Evolutionary conservation across 2,329 filamentous ascomycete genomes (phyloP), one percentile per base, ranked within the genome.

Genomic region (Sporothrix protearum): DNA sequence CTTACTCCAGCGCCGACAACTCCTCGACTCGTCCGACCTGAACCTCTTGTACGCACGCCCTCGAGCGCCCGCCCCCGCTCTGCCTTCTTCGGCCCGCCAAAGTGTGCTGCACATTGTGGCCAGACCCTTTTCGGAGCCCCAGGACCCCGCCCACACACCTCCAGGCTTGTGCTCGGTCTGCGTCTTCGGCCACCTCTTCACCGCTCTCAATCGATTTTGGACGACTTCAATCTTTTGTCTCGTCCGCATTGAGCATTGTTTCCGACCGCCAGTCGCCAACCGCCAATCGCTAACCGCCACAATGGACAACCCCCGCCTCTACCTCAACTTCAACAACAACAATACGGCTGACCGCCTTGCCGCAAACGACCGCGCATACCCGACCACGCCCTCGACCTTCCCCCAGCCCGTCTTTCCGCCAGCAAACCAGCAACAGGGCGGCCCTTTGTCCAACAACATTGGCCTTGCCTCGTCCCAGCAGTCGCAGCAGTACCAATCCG

Each of bases 321-420:
- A 87, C 78, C 85, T 92, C 78, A 91, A 91, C 81, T 88, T 90
- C 76, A 86, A 84, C 78, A 90, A 87, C 81, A 87, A 86, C 68
- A 64, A 64, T 28, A 22, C 36, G 10, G 89, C 88, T 80, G 87
- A 90, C 76, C 88, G 89, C 77, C 86, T 89, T 72, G 83, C 85
- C 73, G 81, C 87, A 77, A 86, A 85, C 80, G 91, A 91, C 80
- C 86, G 91, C 79, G 85, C 89, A 76, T 94, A 92, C 85, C 92
- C 91, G 76, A 94, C 95, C 69, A 97, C 95, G 10, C 95, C 95
- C 69, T 97, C 95, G 75, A 97, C 94, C 72, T 98, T 98, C 79
- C 95, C 95, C 14, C 95, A 98, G 83, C 94, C 94, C 73, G 92
- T 97, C 80, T 88, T 87, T 75, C 83, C 85, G 72, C 77, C 85